Evolutionary conservation across 2,329 filamentous ascomycete genomes (phyloP), one percentile per base, ranked within the genome.

Genomic region (Monilinia fructigena): DNA sequence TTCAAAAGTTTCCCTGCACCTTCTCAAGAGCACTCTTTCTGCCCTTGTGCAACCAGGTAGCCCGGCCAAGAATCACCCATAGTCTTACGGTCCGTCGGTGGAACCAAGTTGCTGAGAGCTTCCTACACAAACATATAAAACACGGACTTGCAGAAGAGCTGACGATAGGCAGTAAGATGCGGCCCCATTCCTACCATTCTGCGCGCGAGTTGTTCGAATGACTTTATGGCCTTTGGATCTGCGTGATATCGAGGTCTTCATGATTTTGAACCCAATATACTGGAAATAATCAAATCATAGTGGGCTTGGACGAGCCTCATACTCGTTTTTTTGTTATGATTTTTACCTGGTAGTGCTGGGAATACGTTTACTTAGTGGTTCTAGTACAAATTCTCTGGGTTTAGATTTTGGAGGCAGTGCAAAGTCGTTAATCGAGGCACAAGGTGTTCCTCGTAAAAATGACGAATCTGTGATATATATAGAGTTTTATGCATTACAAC

Each of bases 361-460:
- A 26, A 48, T 26, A 38, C 20, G 38, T 31, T 11, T 18, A 48
- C 14, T 48, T 26, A 26, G 47, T 26, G 45, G n/a, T 50, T n/a
- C 31, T 47, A 38, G n/a, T 60, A 60, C 58, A 35, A 38, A 11
- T 26, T 60, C 11, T 10, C 20, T 23, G 28, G 26, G 28, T 11
- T 60, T 60, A 26, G 45, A 38, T 38, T 45, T 60, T 60, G 58
- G 62, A 58, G 62, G 62, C 62, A 65, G 62, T 65, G 63, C 63
- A 65, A 40, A 50, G 23, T 53, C 23, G 63, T 60, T 23, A 42
- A 53, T 40, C 55, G 63, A 58, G 63, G 45, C 55, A 65, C 63
- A 65, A 65, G 63, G 28, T 59, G 63, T 18, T 40, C 63, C 55
- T 60, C 55, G 54, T 60, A 65, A 45, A 53, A 20, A 65, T 60